A percentile compares a stretch with the other conserved stretches of the same genome.
Conservation (phyloP, 2,329 filamentous ascomycete species). For the Pezicula rhizophila region DNA sequence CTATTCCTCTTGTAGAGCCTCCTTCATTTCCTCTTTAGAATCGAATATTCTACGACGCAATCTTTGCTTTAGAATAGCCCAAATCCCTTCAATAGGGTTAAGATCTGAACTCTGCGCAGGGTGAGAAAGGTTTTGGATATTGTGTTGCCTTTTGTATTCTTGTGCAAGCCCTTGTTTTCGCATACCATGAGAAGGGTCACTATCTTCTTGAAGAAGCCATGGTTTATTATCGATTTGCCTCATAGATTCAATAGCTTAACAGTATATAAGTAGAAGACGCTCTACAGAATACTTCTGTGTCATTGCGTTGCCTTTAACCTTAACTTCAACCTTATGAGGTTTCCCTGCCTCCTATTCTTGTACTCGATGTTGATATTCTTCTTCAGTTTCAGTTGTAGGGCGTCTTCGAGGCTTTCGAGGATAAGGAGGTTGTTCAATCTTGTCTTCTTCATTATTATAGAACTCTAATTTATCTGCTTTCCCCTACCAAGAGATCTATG, state of each 20-base stretch:
- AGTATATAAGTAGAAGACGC: conserved; percentile 7
- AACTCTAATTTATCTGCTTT: neutral
- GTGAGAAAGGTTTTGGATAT: conserved; percentile 3
- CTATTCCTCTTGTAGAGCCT: conserved; percentile 7
- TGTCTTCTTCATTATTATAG: neutral
- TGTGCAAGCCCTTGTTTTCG: conserved; percentile 4
- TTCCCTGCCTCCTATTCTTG: conserved; percentile 8
- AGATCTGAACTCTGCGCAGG: conserved; percentile 6
- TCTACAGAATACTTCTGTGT: conserved; percentile 11
- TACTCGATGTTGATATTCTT: neutral
- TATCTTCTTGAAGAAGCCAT: conserved; percentile 11
- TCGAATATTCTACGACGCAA: conserved; percentile 7
- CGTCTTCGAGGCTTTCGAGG: too few relatives aligned
- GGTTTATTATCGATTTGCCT: conserved; percentile 5
- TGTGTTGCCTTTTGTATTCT: conserved; percentile 5
- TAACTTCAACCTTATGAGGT: conserved; percentile 3
- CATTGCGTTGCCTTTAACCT: conserved; percentile 7
- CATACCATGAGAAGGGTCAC: conserved; percentile 8
- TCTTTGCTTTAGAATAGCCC: conserved; percentile 10
- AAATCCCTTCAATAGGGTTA: conserved; percentile 9
- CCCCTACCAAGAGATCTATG: neutral
- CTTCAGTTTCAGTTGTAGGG: too few relatives aligned
- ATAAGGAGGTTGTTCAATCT: too few relatives aligned
- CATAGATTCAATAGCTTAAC: conserved; percentile 2
- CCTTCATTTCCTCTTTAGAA: conserved; percentile 10